Percentiles rank a stretch among this genome's conserved stretches.
These are phyloP conservation scores for Phoma herbarum DNA, from an alignment of 2,329 filamentous ascomycete genomes.

Conservation along the genomic window DNA sequence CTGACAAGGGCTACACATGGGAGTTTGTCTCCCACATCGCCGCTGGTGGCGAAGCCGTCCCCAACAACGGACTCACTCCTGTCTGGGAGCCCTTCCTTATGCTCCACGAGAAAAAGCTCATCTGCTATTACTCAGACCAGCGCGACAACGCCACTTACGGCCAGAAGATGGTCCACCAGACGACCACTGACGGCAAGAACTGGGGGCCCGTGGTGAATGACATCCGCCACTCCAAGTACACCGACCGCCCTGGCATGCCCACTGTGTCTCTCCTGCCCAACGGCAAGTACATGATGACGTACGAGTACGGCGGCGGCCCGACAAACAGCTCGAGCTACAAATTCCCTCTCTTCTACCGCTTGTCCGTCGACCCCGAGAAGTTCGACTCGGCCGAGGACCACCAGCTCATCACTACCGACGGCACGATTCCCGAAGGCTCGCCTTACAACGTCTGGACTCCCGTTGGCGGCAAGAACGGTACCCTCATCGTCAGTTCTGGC, in stretches of 20 bases:
- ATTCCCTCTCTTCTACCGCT: slow-evolving; percentile 64
- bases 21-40: slow-evolving; percentile 73
- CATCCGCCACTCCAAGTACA: slow-evolving; percentile 69
- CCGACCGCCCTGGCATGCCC: slow-evolving; percentile 73
- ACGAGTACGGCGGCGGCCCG: slow-evolving; percentile 67
- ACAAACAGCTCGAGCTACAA: slow-evolving; percentile 44
- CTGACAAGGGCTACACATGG: slow-evolving; percentile 69
- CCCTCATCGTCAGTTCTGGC: slow-evolving; percentile 58
- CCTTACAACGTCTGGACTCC: slow-evolving; percentile 64
- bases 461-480: slow-evolving; percentile 59
- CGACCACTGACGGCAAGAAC: slow-evolving; percentile 64
- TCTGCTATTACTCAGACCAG: slow-evolving; percentile 77
- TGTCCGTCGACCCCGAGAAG: slow-evolving; percentile 57
- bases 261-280: slow-evolving; percentile 67
- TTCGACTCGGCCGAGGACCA: slow-evolving; percentile 55
- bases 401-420: slow-evolving; percentile 56
- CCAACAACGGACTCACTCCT: slow-evolving; percentile 71
- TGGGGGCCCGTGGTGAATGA: slow-evolving; percentile 71
- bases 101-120: slow-evolving; percentile 65
- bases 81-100: slow-evolving; percentile 78
- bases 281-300: slow-evolving; percentile 69
- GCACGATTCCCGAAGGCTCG: slow-evolving; percentile 56
- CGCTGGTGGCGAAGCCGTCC: slow-evolving; percentile 67
- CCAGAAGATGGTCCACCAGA: slow-evolving; percentile 74
- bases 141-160: slow-evolving; percentile 68